phyloP scores from a whole-genome alignment of 495 filamentous ascomycete genomes.

The Penicillium samsonianum region DNA sequence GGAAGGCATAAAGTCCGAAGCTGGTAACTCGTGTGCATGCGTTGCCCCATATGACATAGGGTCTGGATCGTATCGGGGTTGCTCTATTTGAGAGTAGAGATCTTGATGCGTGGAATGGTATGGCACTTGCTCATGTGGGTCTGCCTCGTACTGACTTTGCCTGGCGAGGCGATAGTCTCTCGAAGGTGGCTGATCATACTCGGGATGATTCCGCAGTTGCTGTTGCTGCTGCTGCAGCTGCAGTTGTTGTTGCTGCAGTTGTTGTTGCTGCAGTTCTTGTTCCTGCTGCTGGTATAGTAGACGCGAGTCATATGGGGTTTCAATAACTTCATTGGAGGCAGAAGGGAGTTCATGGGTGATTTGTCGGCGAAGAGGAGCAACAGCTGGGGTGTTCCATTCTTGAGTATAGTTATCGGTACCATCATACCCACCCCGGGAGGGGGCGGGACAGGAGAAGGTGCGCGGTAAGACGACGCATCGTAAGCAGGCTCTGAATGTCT shows the following conservation, averaged over 20 bases:
- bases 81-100: slow-evolving; percentile 17
- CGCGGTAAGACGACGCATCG: slow-evolving; percentile 26
- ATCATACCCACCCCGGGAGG: slow-evolving; percentile 31
- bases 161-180: slow-evolving; percentile 31
- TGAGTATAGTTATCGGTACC: slow-evolving; percentile 31
- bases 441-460: slow-evolving; percentile 21
- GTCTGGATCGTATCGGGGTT: slow-evolving; percentile 27
- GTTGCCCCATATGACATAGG: slow-evolving; percentile 27
- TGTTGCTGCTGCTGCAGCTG: neutral
- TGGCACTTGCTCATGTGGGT: slow-evolving; percentile 17
- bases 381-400: slow-evolving; percentile 30
- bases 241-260: slow-evolving; percentile 3
- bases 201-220: slow-evolving; percentile 27
- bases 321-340: slow-evolving; percentile 21
- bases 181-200: slow-evolving; percentile 32
- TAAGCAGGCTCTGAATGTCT: slow-evolving; percentile 30
- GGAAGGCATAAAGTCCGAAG: slow-evolving; percentile 17
- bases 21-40: slow-evolving; percentile 14
- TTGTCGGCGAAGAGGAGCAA: slow-evolving; percentile 25
- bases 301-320: slow-evolving; percentile 27
- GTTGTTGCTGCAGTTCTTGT: neutral
- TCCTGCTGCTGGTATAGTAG: slow-evolving; percentile 17
- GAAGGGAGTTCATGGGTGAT: slow-evolving; percentile 29
- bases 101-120: slow-evolving; percentile 23
- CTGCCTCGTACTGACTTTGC: slow-evolving; percentile 28